Base-by-base conservation (phyloP, 2,329 filamentous ascomycete species). In the Apiospora saccharicola region DNA sequence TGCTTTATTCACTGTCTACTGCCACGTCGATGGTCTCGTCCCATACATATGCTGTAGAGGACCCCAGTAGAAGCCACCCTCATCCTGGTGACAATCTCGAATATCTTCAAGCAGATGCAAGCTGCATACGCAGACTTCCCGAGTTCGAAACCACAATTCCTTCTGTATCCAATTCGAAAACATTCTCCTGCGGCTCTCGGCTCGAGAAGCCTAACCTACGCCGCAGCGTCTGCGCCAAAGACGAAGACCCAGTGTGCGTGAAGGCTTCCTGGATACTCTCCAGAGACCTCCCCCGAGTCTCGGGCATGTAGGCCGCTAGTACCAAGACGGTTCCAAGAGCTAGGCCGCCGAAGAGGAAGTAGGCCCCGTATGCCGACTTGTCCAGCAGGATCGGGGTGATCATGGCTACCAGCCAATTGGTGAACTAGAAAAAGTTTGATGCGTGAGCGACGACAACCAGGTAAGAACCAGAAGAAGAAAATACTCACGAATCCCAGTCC, bases 251-350 rank as follows among this genome's bases (percentile, higher is more conserved):
- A 7, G 30, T n/a, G 16, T 61, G 53, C 10, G 34, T 64, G 72
- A 88, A 88, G 0, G 84, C 83, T 16, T 83, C 80, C 69, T 88
- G 84, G 68, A 88, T 88, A 61, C 83, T 81, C 69, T 87, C 86
- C n/a, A 89, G 80, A 0, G 83, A 83, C 14, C 80, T 78, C 0
- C 86, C 86, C 34, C 84, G 81, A 0, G 86, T 88, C 75, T 88
- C 87, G 0, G 84, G 85, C 86, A 89, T 89, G 67, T 81, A 86
- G 0, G 82, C 69, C 1, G 80, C 78, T 34, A 82, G 81, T 0
- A 86, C 80, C 13, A 78, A 64, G 1, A 82, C 80, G 0, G 84
- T 86, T 37, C 80, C 74, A 8, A 85, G 69, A 0, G 82, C 78
- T 43, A 83, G 81, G 3, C 81, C 79, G 10, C 83, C 85, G 64